These are phyloP conservation scores for Stagonosporopsis cucurbitacearum DNA, from an alignment of 2,329 filamentous ascomycete species.

Conservation along the genomic window DNA sequence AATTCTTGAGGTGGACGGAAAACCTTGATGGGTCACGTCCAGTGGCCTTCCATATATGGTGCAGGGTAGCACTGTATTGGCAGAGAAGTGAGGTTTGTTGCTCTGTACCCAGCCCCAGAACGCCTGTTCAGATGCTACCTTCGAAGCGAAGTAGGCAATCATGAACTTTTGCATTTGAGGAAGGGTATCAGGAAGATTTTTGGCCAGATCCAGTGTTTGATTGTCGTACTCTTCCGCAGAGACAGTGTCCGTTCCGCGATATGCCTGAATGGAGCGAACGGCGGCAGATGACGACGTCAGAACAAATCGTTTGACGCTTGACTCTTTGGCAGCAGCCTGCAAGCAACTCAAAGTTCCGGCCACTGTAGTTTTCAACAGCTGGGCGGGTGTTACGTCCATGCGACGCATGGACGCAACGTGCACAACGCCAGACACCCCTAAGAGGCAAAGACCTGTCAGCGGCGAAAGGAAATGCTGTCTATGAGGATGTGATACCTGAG, in stretches of 20 bases:
- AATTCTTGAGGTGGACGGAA: slow-evolving; percentile 19
- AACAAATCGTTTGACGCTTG: slow-evolving; percentile 52
- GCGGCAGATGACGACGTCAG: slow-evolving; percentile 51
- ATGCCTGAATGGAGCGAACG: slow-evolving; percentile 26
- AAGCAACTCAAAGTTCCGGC: slow-evolving; percentile 49
- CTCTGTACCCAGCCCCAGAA: slow-evolving; percentile 53
- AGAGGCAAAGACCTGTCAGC: not conserved
- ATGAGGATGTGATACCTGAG: not conserved
- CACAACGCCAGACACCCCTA: not conserved
- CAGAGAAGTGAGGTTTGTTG: slow-evolving; percentile 49
- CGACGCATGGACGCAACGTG: not conserved
- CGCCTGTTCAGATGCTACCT: slow-evolving; percentile 51
- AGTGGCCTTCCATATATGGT: slow-evolving; percentile 23
- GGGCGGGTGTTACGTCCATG: slow-evolving; percentile 10
- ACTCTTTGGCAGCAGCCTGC: slow-evolving; percentile 49
- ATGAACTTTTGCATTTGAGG: slow-evolving; percentile 21
- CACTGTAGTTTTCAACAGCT: slow-evolving; percentile 37
- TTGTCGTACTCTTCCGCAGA: slow-evolving; percentile 44
- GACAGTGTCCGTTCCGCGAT: slow-evolving; percentile 39
- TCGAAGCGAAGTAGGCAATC: slow-evolving; percentile 52
- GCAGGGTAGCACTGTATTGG: slow-evolving; percentile 40
- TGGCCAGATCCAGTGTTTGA: slow-evolving; percentile 39
- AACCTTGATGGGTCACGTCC: slow-evolving; percentile 21
- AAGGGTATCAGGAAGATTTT: slow-evolving; percentile 29
- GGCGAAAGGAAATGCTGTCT: not conserved